A percentile compares a stretch with the other conserved stretches of the same genome.
These are phyloP conservation scores for Pythium dissimile DNA, from an alignment of 352 stramenopile species.

Conservation along the genomic window DNA sequence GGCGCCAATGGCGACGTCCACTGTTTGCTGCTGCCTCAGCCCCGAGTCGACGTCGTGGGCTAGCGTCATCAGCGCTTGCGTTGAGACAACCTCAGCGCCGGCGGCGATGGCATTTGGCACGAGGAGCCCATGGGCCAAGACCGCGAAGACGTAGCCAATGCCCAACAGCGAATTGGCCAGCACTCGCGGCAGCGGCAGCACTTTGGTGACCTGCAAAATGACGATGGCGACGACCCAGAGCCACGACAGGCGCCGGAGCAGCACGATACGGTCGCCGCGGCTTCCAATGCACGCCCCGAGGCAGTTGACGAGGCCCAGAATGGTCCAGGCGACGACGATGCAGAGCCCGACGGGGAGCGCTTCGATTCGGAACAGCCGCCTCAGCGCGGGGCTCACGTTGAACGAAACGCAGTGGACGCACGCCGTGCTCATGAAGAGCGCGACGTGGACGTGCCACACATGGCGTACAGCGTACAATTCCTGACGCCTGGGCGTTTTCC, in stretches of 20 bases:
- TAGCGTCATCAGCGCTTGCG: not conserved
- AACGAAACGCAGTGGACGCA: constrained; percentile 63
- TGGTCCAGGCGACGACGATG: constrained; percentile 51
- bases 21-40: constrained; percentile 1
- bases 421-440: constrained; percentile 56
- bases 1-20: constrained; percentile 10
- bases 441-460: constrained; percentile 24
- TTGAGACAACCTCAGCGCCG: constrained; percentile 28
- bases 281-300: constrained; percentile 49
- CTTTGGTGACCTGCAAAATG: constrained; percentile 34
- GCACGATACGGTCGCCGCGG: constrained; percentile 34
- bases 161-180: constrained; percentile 34
- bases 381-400: constrained; percentile 53
- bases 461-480: constrained; percentile 8
- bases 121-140: constrained; percentile 44
- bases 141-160: constrained; percentile 33
- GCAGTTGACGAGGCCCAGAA: constrained; percentile 51
- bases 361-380: constrained; percentile 44
- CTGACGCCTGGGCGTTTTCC: not conserved
- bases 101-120: constrained; percentile 54
- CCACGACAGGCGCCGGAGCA: constrained; percentile 36
- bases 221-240: constrained; percentile 51
- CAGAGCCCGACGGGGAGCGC: constrained; percentile 47
- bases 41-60: not conserved
- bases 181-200: constrained; percentile 21